These are phyloP conservation scores for Candida manassasensis DNA, from an alignment of 805 yeast genomes.

Conservation along the genomic window DNA sequence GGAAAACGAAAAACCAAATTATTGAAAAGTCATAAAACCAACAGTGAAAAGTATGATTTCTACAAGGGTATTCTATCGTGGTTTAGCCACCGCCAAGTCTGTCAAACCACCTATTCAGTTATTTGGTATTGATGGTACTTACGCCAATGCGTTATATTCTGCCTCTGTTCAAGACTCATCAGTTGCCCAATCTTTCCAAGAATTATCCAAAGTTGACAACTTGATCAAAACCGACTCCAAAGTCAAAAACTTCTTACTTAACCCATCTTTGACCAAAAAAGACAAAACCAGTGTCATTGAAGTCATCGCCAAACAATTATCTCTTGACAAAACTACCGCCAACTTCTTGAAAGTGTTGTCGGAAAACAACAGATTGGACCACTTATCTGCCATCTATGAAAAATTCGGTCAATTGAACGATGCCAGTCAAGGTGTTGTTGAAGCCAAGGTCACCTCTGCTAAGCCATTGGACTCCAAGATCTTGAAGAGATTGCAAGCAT, in stretches of 20 bases:
- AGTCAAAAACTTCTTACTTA: constrained; percentile 55
- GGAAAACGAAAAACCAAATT: background rate
- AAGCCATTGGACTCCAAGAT: constrained; percentile 77
- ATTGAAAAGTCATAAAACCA: background rate
- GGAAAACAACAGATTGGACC: constrained; percentile 86
- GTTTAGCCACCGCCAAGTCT: constrained; percentile 62
- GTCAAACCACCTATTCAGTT: constrained; percentile 88
- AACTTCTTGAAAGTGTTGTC: constrained; percentile 84
- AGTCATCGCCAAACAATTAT: constrained; percentile 45
- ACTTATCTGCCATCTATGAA: constrained; percentile 59
- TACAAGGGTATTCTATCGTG: constrained; percentile 63
- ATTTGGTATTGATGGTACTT: constrained; percentile 94
- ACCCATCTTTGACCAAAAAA: constrained; percentile 76
- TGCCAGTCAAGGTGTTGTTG: constrained; percentile 88
- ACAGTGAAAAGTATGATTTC: constrained; percentile 42
- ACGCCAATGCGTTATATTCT: constrained; percentile 89
- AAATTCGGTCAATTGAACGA: constrained; percentile 77
- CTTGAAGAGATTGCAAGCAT: constrained; percentile 70
- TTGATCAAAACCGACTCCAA: constrained; percentile 60
- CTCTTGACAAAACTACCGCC: constrained; percentile 63
- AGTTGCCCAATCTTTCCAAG: constrained; percentile 62
- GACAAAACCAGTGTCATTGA: constrained; percentile 73
- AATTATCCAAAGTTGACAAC: constrained; percentile 54
- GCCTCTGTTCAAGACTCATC: constrained; percentile 84
- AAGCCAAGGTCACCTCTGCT: constrained; percentile 89